Percentiles rank a stretch among this genome's conserved stretches.
Evolutionary conservation across 176 grass and related monocot genomes (phyloP).

Genomic region (Chrysopogon serrulatus): DNA sequence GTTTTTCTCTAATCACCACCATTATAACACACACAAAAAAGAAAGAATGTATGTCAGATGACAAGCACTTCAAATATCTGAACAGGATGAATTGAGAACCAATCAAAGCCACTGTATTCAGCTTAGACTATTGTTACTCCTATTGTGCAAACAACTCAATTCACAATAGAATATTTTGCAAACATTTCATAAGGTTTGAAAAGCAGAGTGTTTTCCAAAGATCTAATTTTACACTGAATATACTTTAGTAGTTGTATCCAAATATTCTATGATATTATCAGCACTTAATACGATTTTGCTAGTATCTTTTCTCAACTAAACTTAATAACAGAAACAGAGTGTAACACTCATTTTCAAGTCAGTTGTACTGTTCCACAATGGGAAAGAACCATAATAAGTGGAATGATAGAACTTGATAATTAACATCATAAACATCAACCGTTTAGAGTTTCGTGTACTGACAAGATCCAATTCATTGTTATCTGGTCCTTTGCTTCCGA

Average conservation of each 20-base stretch:
- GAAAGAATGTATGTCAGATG: slow-evolving; percentile 24
- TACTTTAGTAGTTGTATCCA: background rate
- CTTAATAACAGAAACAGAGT: background rate
- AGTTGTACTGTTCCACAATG: background rate
- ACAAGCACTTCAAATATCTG: background rate
- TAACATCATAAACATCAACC: background rate
- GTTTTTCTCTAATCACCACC: slow-evolving; percentile 78
- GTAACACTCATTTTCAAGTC: background rate
- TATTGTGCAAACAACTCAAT: background rate
- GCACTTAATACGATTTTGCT: background rate
- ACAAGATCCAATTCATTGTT: background rate
- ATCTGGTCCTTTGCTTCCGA: background rate
- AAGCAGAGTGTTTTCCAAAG: background rate
- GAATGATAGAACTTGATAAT: background rate
- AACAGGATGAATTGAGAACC: background rate
- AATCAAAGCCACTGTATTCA: background rate
- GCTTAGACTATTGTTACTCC: background rate
- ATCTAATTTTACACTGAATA: background rate
- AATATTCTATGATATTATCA: background rate
- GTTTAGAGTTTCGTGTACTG: background rate
- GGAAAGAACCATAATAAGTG: background rate
- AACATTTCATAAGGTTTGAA: background rate
- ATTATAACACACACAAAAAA: background rate
- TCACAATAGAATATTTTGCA: background rate
- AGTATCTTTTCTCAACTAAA: background rate